These are phyloP conservation scores for Xerocomellus chrysenteron DNA, from an alignment of 768 basidiomycete species.

Conservation along the genomic window DNA sequence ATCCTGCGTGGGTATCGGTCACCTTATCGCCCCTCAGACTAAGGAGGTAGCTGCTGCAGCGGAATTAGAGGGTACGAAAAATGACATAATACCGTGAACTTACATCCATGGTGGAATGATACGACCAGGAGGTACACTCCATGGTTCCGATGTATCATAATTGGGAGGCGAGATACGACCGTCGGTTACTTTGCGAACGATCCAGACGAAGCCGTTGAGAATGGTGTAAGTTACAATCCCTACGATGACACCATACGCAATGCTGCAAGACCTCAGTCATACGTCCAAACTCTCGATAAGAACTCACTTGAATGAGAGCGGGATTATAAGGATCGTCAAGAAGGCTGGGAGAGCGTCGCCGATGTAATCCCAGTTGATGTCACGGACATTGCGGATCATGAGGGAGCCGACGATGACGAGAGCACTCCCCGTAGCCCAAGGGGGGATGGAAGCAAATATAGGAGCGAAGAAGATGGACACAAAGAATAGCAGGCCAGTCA, in stretches of 20 bases:
- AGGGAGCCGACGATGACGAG: slow-evolving; percentile 83
- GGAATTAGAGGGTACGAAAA: not conserved
- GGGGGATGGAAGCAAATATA: slow-evolving; percentile 82
- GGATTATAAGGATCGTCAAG: slow-evolving; percentile 77
- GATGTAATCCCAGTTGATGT: slow-evolving; percentile 88
- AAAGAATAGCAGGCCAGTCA: slow-evolving; percentile 74
- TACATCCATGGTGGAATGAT: slow-evolving; percentile 71
- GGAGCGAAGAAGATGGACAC: slow-evolving; percentile 86
- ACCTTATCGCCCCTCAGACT: slow-evolving; percentile 1
- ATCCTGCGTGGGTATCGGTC: slow-evolving; percentile 22
- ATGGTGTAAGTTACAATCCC: slow-evolving; percentile 70
- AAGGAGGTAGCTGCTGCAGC: slow-evolving; percentile 27
- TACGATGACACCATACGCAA: slow-evolving; percentile 86
- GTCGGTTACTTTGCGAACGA: slow-evolving; percentile 52
- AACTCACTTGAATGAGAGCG: slow-evolving; percentile 71
- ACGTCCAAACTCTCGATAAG: not conserved
- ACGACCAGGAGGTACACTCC: slow-evolving; percentile 70
- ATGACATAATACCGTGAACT: slow-evolving; percentile 20
- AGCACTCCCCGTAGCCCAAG: slow-evolving; percentile 87
- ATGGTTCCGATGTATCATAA: slow-evolving; percentile 63
- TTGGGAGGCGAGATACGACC: slow-evolving; percentile 64
- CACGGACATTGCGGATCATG: slow-evolving; percentile 84
- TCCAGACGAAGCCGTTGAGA: slow-evolving; percentile 68
- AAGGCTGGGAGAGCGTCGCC: slow-evolving; percentile 89
- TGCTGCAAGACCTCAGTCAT: slow-evolving; percentile 43